Evolutionary conservation across 352 stramenopile genomes (phyloP), one percentile per base, ranked within the genome.

Genomic region (Phytophthora pinifolia): DNA sequence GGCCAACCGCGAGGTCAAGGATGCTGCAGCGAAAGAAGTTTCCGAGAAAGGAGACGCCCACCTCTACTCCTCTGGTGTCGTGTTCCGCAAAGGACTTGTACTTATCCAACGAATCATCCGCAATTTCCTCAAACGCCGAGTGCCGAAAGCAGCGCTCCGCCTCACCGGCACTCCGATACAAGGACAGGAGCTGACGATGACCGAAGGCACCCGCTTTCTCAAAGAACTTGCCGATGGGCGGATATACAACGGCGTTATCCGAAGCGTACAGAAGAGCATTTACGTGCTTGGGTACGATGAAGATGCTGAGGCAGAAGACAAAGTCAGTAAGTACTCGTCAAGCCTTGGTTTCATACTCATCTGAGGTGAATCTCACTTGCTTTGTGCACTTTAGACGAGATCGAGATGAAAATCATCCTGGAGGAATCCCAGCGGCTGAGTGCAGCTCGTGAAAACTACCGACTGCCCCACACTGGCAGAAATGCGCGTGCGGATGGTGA

Each of bases 371-470:
- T 42, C 31, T 49, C 43, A 51, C 1, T 33, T 33, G 3, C 15
- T 22, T 15, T 32, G 22, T n/a, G n/a, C n/a, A n/a, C n/a, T n/a
- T 1, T 41, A 83, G 79, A 83, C 34, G 79, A 86, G 38, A 88
- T 90, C 31, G 80, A 90, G 46, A 88, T 90, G 80, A 81, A 79
- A 44, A 90, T 88, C 30, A 74, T 90, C 22, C 52, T 89, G 22
- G 74, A 89, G 38, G 80, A 89, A 30, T 88, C 79, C 1, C 58
- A 76, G 13, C 76, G 70, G 2, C 60, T 89, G 9, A 76, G 59
- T 35, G 53, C 60, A 17, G 46, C 76, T n/a, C 74, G 65, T 14
- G 64, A 83, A 43, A 36, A n/a, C 7, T 33, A 55, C 25, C 47
- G 36, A 37, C 55, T 43, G 25, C 43, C 42, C 14, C 42, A 25